Evolutionary conservation across 148 eudicot species (phyloP), one percentile per base, ranked within the genome.

Genomic region (Linanthus parryae): DNA sequence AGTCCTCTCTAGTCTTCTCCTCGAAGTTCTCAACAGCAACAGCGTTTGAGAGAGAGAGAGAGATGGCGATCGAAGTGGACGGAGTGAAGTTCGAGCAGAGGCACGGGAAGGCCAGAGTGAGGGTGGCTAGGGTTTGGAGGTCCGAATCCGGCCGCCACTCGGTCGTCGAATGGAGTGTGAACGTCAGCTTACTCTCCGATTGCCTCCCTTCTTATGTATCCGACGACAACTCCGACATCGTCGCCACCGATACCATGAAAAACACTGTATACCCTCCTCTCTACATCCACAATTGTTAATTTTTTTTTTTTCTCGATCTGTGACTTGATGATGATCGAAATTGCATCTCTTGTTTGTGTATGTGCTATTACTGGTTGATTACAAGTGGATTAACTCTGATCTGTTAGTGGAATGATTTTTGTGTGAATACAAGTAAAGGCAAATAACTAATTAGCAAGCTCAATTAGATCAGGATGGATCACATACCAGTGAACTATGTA

Each of bases 211-310:
- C 99, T 12, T 92, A 92, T 48, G 40, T 64, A 21, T 36, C 23
- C 36, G 77, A 61, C 36, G 88, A 92, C 62, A 92, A 92, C 45
- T 88, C 99, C 56, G 69, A 71, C 36, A 72, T 92, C 57, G 99
- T 92, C 59, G 96, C 99, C 29, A 88, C 99, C 35, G 96, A 88
- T 68, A 88, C 99, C 59, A 88, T 92, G 79, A 92, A 88, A 55
- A 92, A 92, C 80, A 92, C 96, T 7, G 48, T 43, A 56, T 5
- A 11, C 13, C 38, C 13, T 12, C 11, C 40, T 41, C 9, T 3
- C 10, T n/a, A n/a, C n/a, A n/a, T n/a, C n/a, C n/a, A n/a, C n/a
- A n/a, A n/a, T n/a, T n/a, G n/a, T n/a, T n/a, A n/a, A n/a, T n/a
- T n/a, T n/a, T n/a, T n/a, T 46, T 22, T 46, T 22, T 25, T 4